Evolutionary conservation across 148 eudicot species (phyloP).

Genomic region (Amaranthus palmeri): DNA sequence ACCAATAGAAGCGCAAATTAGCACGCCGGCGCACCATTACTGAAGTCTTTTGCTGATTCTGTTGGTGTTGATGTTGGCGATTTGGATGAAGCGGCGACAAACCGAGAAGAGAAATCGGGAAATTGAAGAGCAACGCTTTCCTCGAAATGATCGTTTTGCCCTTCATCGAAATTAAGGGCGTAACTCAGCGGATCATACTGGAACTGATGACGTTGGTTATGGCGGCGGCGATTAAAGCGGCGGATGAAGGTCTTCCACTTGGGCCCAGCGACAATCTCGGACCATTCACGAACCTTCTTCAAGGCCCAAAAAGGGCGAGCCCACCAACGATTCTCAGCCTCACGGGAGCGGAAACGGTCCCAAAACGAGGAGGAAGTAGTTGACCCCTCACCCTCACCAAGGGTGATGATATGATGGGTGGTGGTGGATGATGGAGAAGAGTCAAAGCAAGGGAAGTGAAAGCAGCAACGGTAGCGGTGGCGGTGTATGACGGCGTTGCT

Average conservation of each 20-base stretch:
- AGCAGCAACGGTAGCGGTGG: conserved; percentile 29
- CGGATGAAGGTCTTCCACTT: conserved; percentile 82
- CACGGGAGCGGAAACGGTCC: conserved; percentile 20
- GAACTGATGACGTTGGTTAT: conserved; percentile 24
- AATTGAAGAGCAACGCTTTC: conserved; percentile 28
- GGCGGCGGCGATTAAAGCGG: conserved; percentile 40
- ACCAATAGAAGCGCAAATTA: background rate
- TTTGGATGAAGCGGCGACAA: conserved; percentile 18
- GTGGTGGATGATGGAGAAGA: background rate
- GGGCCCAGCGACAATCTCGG: conserved; percentile 77
- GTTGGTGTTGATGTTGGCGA: conserved; percentile 12
- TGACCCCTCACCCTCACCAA: conserved; percentile 1
- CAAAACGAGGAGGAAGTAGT: conserved; percentile 13
- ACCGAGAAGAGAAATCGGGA: conserved; percentile 52
- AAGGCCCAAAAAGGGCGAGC: conserved; percentile 43
- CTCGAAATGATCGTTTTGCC: conserved; percentile 35
- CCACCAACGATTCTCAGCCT: conserved; percentile 26
- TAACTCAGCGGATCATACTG: conserved; percentile 77
- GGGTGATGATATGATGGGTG: conserved; percentile 2
- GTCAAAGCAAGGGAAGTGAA: conserved; percentile 18
- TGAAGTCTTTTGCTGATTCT: conserved; percentile 29
- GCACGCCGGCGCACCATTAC: conserved; percentile 31
- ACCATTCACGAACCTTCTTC: conserved; percentile 76
- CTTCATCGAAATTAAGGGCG: conserved; percentile 76
- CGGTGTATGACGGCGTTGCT: conserved; percentile 10